Evolutionary conservation across 2,329 filamentous ascomycete species (phyloP), one percentile per base, ranked within the genome.

Genomic region (Trichophyton equinum): DNA sequence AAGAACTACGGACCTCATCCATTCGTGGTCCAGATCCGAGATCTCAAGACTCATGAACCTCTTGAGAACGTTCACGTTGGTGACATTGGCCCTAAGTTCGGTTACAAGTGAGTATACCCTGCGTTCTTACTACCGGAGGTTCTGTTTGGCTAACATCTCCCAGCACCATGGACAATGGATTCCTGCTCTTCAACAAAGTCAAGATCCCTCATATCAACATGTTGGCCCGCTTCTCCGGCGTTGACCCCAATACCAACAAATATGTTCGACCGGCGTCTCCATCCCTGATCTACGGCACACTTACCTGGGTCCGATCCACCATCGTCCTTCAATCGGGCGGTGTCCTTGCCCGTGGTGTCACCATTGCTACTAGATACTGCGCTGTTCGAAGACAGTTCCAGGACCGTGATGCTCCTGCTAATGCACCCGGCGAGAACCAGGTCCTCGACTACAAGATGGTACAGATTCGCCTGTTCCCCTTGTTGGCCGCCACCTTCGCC

Each of bases 381-480:
- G 82, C 87, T 2, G 83, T 91, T 3, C 81, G 87, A 57, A 80
- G 86, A n/a, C 87, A 91, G 69, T 91, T 91, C 77, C 85, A 88
- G 71, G 87, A 91, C 66, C 81, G 83, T 4, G 87, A 90, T 72
- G 82, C 84, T 4, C 78, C 79, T 30, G 77, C 80, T 42, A 77
- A 76, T 44, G 77, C 80, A 63, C 71, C 75, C 25, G 82, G 81
- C 4, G 88, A 91, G 75, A 89, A 85, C 70, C 85, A 86, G 67
- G 88, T 91, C 1, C 77, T 91, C 30, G 87, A 91, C 76, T 91
- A 91, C 74, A 88, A 86, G 64, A 90, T 89, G 83, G 87, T 91
- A 6, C 87, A 90, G 71, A 82, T 87, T 68, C 82, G 88, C 56
- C 77, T 91, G 1, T 76, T 91, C 22, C 86, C 88, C 0, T 78